Evolutionary conservation across 2,329 filamentous ascomycete genomes (phyloP), one percentile per base, ranked within the genome.

Genomic region (Ilyonectria destructans): DNA sequence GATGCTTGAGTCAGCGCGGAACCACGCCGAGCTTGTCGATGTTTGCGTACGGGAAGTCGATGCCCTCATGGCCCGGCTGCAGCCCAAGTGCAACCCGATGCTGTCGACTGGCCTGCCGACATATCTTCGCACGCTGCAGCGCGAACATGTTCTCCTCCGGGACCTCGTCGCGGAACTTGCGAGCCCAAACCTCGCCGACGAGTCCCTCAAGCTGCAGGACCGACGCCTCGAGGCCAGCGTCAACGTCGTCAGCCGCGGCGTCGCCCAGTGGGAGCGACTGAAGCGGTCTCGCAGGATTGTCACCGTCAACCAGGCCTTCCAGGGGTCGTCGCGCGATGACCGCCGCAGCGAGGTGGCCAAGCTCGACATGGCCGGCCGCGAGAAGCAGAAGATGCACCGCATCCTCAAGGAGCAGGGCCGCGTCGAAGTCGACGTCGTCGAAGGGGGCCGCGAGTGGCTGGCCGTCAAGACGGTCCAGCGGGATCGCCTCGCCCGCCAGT

Each of bases 401-500:
- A 67, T 73, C 1, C 64, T 82, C n/a, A 80, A 79, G 58, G 77
- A 79, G 59, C 77, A 80, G 60, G 75, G 74, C 35, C 77, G 79
- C 4, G 73, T 80, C 8, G 78, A 80, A 23, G 80, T 81, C 1
- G 74, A 81, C 29, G 78, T 83, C 37, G 80, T 83, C 21, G 75
- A 80, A 9, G 76, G 74, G n/a, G 81, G 78, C 6, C 63, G 57
- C 2, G 76, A 81, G 69, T 83, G 80, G 80, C 52, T 83, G 40
- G 76, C 76, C 17, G 67, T 79, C 51, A 77, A 79, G 33, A 74
- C 77, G 8, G 70, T 81, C 1, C 76, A 75, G 55, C 69, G 73
- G 13, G 75, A 80, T 54, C 73, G 81, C 31, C 73, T 84, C 58
- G 79, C 79, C 8, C 74, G 81, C 4, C 81, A 84, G 52, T 80